phyloP scores from a whole-genome alignment of 2,329 filamentous ascomycete genomes.

The Raffaelea arxii region DNA sequence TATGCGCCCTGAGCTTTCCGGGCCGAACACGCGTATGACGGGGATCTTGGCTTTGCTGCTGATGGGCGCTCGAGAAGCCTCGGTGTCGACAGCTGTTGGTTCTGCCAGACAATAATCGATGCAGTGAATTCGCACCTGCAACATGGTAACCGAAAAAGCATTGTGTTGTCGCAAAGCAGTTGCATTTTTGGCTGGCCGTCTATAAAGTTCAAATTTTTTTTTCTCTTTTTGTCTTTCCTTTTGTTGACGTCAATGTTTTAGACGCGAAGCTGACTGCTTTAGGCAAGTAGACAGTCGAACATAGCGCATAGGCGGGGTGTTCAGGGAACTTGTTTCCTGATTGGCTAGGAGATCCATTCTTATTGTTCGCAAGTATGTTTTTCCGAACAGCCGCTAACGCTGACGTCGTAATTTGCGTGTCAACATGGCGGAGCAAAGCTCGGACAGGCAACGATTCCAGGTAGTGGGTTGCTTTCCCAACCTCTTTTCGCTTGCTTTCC shows the following conservation, averaged over 20 bases:
- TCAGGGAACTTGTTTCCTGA: background rate
- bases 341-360: background rate
- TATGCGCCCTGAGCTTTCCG: slow-evolving; percentile 89
- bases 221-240: too few relatives aligned
- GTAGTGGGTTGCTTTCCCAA: too few relatives aligned
- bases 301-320: background rate
- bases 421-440: too few relatives aligned
- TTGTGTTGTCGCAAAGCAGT: background rate
- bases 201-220: slow-evolving; percentile 1
- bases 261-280: background rate
- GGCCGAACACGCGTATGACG: slow-evolving; percentile 81
- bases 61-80: slow-evolving; percentile 41
- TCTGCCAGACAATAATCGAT: slow-evolving; percentile 86
- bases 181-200: slow-evolving; percentile 1
- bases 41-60: slow-evolving; percentile 42
- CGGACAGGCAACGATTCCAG: too few relatives aligned
- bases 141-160: slow-evolving; percentile 31
- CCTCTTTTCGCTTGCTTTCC: too few relatives aligned
- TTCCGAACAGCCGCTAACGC: slow-evolving; percentile 4
- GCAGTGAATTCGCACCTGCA: slow-evolving; percentile 88
- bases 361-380: slow-evolving; percentile 6
- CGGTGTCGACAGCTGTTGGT: slow-evolving; percentile 66
- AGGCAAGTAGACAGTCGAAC: background rate
- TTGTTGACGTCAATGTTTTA: too few relatives aligned
- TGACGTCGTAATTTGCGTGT: slow-evolving; percentile 10